These are phyloP conservation scores for Cicer yamashitae DNA, from an alignment of 306 rosid genomes.

Conservation along the genomic window DNA sequence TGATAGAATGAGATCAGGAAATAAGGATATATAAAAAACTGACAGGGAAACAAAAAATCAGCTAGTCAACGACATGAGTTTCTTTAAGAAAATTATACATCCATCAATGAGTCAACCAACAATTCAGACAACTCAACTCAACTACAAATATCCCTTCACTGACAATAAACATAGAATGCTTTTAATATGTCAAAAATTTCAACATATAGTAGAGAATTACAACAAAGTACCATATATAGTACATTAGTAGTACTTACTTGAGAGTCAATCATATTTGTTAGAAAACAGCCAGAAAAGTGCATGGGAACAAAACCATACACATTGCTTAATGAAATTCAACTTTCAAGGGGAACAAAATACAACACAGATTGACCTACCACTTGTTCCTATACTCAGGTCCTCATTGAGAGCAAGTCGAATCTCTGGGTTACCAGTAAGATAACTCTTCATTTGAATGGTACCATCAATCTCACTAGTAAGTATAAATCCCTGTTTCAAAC, in stretches of 20 bases:
- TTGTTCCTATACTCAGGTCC: constrained; percentile 81
- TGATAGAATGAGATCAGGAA: constrained; percentile 36
- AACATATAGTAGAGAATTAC: constrained; percentile 8
- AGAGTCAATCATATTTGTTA: constrained; percentile 4
- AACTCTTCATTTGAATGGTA: constrained; percentile 98
- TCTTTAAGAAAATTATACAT: constrained; percentile 38
- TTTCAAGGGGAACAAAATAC: constrained; percentile 37
- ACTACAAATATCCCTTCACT: constrained; percentile 20
- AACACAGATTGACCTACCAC: constrained; percentile 64
- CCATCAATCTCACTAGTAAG: constrained; percentile 98
- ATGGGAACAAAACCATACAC: constrained; percentile 11
- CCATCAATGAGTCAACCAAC: background rate
- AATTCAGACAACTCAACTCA: constrained; percentile 7
- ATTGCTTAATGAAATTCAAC: constrained; percentile 21
- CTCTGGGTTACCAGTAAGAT: constrained; percentile 91
- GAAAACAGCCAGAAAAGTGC: constrained; percentile 31
- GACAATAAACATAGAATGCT: background rate
- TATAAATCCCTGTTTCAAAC: constrained; percentile 76
- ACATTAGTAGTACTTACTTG: background rate
- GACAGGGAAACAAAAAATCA: background rate
- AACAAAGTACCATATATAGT: constrained; percentile 15
- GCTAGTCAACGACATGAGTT: constrained; percentile 24
- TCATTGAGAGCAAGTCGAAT: constrained; percentile 91
- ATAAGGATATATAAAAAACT: constrained; percentile 34
- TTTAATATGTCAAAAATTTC: constrained; percentile 34